Conservation (phyloP, 345 rosid genomes). For the Gossypioides kirkii region DNA sequence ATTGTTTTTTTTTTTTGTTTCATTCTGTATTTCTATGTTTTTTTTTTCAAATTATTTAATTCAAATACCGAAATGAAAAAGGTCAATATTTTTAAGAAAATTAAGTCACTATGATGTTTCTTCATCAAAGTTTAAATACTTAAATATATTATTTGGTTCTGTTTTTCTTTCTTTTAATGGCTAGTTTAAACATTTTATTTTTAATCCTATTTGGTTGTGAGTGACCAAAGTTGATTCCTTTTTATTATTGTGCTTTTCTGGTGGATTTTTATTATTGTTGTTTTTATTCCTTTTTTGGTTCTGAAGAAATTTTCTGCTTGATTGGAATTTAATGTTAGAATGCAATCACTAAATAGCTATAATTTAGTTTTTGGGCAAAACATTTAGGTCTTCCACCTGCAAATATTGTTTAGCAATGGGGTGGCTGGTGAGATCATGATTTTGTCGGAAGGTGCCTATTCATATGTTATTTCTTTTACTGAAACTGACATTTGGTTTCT, state of each 20-base stretch:
- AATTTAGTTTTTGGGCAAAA: neutral
- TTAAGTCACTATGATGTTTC: neutral
- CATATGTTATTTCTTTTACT: neutral
- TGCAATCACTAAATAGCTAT: neutral
- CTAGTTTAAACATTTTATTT: neutral
- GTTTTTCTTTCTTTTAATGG: neutral
- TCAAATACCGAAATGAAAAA: neutral
- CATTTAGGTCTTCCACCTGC: neutral
- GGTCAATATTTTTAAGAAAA: neutral
- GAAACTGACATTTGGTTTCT: constrained; percentile 1
- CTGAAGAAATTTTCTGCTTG: neutral
- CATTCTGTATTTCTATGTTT: neutral
- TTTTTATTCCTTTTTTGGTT: neutral
- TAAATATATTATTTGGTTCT: neutral
- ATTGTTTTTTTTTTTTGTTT: neutral
- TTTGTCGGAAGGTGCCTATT: neutral
- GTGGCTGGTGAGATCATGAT: neutral
- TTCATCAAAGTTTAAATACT: neutral
- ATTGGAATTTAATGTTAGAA: neutral
- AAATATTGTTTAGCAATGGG: neutral
- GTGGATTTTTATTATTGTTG: neutral
- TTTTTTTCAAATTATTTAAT: neutral
- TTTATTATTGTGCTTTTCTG: neutral
- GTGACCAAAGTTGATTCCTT: neutral
- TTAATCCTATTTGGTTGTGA: neutral